These are phyloP conservation scores for Didymella exigua DNA, from an alignment of 2,329 filamentous ascomycete species.

Conservation along the genomic window DNA sequence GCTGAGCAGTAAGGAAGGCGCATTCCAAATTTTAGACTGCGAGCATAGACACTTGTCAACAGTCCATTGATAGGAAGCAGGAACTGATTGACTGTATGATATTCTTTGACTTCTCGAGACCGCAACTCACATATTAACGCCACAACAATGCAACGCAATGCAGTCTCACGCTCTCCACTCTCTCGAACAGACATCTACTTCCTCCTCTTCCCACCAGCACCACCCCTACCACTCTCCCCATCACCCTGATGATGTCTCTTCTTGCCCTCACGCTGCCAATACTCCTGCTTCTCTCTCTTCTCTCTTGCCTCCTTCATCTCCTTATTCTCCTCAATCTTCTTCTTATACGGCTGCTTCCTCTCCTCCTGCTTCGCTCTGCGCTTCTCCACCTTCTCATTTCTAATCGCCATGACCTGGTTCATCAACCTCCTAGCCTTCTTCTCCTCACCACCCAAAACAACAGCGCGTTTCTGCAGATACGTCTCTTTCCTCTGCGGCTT, in stretches of 20 bases:
- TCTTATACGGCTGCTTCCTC: conserved; percentile 76
- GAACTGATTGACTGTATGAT: not conserved
- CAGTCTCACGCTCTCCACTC: not conserved
- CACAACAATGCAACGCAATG: conserved; percentile 9
- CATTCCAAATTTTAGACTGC: no score
- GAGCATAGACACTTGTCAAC: no score
- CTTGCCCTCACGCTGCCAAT: conserved; percentile 88
- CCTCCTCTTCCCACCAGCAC: conserved; percentile 43
- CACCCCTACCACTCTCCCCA: conserved; percentile 53
- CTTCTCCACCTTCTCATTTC: conserved; percentile 90
- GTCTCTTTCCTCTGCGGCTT: conserved; percentile 80
- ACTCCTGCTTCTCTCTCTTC: conserved; percentile 91
- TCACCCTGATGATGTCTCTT: conserved; percentile 67
- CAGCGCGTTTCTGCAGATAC: conserved; percentile 93
- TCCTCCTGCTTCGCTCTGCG: conserved; percentile 85
- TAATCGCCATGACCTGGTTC: conserved; percentile 88
- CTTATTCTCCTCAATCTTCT: conserved; percentile 78
- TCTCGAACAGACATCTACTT: conserved; percentile 21
- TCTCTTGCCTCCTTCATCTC: conserved; percentile 87
- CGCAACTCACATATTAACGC: not conserved
- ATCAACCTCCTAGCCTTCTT: conserved; percentile 85
- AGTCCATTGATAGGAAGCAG: no score
- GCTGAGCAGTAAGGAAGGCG: no score
- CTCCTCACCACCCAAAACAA: conserved; percentile 85
- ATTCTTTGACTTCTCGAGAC: not conserved